Base-by-base conservation (phyloP, 2,329 filamentous ascomycete genomes). In the Alternaria tenuissima region DNA sequence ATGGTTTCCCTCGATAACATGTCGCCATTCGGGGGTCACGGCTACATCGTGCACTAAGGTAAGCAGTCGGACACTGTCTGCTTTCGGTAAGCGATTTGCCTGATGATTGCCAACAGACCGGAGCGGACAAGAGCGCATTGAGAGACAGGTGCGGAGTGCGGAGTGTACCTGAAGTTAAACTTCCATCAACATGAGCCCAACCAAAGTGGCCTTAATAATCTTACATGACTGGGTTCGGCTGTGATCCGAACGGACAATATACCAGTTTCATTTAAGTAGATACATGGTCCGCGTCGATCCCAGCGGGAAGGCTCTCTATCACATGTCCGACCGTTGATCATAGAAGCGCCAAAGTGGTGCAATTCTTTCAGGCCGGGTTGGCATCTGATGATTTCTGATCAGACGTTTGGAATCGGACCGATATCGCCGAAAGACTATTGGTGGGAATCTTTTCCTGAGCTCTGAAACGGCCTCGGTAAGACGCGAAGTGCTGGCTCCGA, bases 101-200 rank as follows among this genome's bases (percentile, higher is more conserved):
- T 34, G 30, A 56, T 47, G 30, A 41, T 49, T 47, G 14, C 24
- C 32, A 52, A 48, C 59, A 56, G 55, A 39, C 48, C 52, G 46
- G 42, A 30, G 52, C 57, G 61, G 52, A 67, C 38, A 49, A 55
- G 58, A 58, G 52, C 39, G 58, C 51, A 36, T 52, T 34, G 36
- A 56, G 48, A 57, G 46, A 57, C 56, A 60, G 60, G 14, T 24
- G 46, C 32, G 20, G 32, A 36, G 59, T 61, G 62, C 24, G 57
- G 61, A 52, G 60, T 63, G 70, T 73, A 73, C 69, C 71, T 74
- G 69, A 71, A 75, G 67, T 54, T 52, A 34, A 53, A 54, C 47
- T 53, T 59, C 67, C 62, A 65, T 64, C 63, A 55, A 54, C 26
- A 52, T 52, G 47, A 61, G 57, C 55, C 55, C 52, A 38, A 20